Conservation (phyloP, 2,329 filamentous ascomycete genomes). For the Annulohypoxylon truncatum region DNA sequence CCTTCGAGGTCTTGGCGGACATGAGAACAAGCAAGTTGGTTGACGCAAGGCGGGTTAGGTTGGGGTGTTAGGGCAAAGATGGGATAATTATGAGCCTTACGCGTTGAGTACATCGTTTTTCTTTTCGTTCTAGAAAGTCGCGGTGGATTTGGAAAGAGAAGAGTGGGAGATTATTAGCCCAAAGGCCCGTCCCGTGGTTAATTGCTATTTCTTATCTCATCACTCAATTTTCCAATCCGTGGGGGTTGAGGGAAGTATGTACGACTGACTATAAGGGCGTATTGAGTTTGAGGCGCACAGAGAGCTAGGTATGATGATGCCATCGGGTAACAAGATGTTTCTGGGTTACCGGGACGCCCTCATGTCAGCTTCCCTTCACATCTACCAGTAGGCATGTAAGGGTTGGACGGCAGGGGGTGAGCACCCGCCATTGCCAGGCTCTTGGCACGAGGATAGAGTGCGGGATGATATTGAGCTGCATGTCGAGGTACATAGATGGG, state of each 20-base stretch:
- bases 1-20: constrained; percentile 18
- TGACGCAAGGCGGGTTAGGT: constrained; percentile 6
- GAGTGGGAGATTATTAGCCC: constrained; percentile 7
- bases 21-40: constrained; percentile 1
- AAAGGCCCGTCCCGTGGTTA: constrained; percentile 23
- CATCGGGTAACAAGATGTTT: constrained; percentile 25
- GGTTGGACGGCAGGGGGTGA: background rate
- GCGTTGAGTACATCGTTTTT: background rate
- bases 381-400: background rate
- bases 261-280: background rate
- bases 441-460: constrained; percentile 31
- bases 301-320: constrained; percentile 19
- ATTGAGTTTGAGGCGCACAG: background rate
- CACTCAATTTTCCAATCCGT: constrained; percentile 12
- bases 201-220: constrained; percentile 30
- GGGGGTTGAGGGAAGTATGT: constrained; percentile 7
- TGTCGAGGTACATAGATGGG: background rate
- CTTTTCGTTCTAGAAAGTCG: background rate
- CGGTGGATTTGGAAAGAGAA: background rate
- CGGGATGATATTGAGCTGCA: constrained; percentile 23
- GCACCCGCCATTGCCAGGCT: constrained; percentile 14
- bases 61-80: background rate
- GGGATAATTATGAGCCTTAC: constrained; percentile 1
- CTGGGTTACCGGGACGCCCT: constrained; percentile 23
- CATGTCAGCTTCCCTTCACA: constrained; percentile 21